These are phyloP conservation scores for Lactuca sativa DNA, from an alignment of 129 eudicot species.

Conservation along the genomic window DNA sequence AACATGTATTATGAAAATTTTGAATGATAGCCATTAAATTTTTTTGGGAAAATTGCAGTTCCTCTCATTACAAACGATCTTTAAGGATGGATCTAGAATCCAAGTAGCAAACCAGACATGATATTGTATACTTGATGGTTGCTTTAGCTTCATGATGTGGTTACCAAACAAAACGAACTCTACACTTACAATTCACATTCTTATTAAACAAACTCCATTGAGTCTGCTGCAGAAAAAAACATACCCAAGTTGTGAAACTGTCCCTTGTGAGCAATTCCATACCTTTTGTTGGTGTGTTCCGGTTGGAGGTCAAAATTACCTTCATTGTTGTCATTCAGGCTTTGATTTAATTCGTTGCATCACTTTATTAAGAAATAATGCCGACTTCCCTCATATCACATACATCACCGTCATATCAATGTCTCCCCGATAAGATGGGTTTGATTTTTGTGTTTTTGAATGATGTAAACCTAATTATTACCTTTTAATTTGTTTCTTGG, in stretches of 20 bases:
- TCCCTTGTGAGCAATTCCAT: constrained; percentile 90
- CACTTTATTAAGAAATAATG: no score
- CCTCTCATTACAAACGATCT: constrained; percentile 51
- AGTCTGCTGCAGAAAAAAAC: constrained; percentile 79
- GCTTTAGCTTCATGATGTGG: constrained; percentile 5
- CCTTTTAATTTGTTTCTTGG: no score
- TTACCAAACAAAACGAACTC: not conserved
- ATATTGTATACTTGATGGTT: constrained; percentile 20
- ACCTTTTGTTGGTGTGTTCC: constrained; percentile 56
- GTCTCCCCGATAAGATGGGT: no score
- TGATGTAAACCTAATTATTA: no score
- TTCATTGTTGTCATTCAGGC: no score
- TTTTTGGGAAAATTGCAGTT: constrained; percentile 42
- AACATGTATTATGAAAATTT: no score
- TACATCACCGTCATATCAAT: no score
- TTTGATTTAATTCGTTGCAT: no score
- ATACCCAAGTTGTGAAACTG: constrained; percentile 77
- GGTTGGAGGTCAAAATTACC: constrained; percentile 33
- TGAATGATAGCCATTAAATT: not conserved
- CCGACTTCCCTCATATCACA: no score
- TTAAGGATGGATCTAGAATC: constrained; percentile 54
- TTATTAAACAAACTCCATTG: constrained; percentile 16
- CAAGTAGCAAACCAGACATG: constrained; percentile 86
- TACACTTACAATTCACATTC: not conserved
- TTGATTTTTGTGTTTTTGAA: no score